These are phyloP conservation scores for Capsella bursapastoris DNA, from an alignment of 345 rosid genomes.

Conservation along the genomic window DNA sequence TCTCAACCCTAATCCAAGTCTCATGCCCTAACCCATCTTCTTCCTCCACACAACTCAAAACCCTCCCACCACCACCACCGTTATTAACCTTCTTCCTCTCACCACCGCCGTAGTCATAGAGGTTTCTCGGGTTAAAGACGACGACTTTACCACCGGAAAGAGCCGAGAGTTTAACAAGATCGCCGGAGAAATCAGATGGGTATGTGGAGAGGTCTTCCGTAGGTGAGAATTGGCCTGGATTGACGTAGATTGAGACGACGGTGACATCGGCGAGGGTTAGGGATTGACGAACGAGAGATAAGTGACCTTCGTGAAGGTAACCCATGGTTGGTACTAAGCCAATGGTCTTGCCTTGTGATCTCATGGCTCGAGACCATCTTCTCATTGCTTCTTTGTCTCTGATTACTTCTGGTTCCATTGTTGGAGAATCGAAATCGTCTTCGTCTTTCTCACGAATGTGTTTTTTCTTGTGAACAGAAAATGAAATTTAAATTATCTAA, in stretches of 20 bases:
- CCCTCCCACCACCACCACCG: constrained; percentile 27
- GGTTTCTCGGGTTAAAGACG: constrained; percentile 75
- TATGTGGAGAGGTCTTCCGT: constrained; percentile 84
- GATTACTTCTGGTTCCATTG: constrained; percentile 52
- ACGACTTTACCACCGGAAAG: constrained; percentile 63
- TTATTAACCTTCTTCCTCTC: neutral
- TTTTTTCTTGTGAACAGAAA: neutral
- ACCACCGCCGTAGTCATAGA: constrained; percentile 58
- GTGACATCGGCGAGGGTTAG: constrained; percentile 51
- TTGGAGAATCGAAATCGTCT: neutral
- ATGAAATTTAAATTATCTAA: neutral
- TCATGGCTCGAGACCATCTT: constrained; percentile 68
- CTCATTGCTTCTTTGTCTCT: constrained; percentile 73
- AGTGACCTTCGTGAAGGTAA: constrained; percentile 84
- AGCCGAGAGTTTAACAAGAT: constrained; percentile 62
- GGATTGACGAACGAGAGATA: constrained; percentile 74
- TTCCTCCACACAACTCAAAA: constrained; percentile 70
- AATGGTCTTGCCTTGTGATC: constrained; percentile 69
- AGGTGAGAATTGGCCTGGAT: constrained; percentile 98
- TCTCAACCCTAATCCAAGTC: constrained; percentile 94
- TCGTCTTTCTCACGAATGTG: neutral
- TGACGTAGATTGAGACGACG: constrained; percentile 86
- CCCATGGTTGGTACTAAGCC: constrained; percentile 93
- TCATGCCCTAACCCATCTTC: constrained; percentile 66
- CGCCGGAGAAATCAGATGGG: constrained; percentile 89